Evolutionary conservation across 2,329 filamentous ascomycete species (phyloP).

Genomic region (Cadophora malorum): DNA sequence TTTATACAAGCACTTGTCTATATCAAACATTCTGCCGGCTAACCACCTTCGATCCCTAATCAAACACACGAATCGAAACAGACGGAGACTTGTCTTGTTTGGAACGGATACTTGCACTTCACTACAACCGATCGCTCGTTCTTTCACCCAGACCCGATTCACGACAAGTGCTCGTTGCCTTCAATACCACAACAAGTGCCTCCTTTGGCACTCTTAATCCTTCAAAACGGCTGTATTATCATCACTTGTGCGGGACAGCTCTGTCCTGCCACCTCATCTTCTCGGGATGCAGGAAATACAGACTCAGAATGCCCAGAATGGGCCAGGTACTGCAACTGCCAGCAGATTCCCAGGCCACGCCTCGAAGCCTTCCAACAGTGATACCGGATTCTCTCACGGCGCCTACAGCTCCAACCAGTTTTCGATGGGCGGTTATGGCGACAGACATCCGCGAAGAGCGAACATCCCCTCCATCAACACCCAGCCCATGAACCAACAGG

Average conservation of each 20-base stretch:
- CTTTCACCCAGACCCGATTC: slow-evolving; percentile 20
- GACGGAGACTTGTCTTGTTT: background rate
- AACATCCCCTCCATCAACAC: slow-evolving; percentile 96
- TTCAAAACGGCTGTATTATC: slow-evolving; percentile 85
- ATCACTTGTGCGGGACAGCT: slow-evolving; percentile 79
- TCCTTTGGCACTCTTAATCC: slow-evolving; percentile 54
- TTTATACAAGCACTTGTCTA: slow-evolving; percentile 36
- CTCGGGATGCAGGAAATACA: slow-evolving; percentile 92
- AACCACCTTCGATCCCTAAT: slow-evolving; percentile 29
- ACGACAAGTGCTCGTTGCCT: slow-evolving; percentile 31
- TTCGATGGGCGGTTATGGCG: slow-evolving; percentile 77
- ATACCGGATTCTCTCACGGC: slow-evolving; percentile 91
- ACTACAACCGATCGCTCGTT: slow-evolving; percentile 4
- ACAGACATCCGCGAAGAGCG: slow-evolving; percentile 81
- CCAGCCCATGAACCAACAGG: slow-evolving; percentile 62
- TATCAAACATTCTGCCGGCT: slow-evolving; percentile 32
- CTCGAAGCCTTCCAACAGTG: slow-evolving; percentile 82
- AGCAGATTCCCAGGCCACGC: slow-evolving; percentile 72
- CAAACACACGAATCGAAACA: slow-evolving; percentile 13
- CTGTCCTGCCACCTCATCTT: slow-evolving; percentile 82
- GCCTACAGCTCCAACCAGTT: slow-evolving; percentile 85
- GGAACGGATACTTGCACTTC: slow-evolving; percentile 19
- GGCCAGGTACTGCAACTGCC: slow-evolving; percentile 59
- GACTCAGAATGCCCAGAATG: slow-evolving; percentile 64
- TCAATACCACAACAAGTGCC: slow-evolving; percentile 42